phyloP scores from a whole-genome alignment of 2,329 filamentous ascomycete genomes.

The Calonectria henricotiae region DNA sequence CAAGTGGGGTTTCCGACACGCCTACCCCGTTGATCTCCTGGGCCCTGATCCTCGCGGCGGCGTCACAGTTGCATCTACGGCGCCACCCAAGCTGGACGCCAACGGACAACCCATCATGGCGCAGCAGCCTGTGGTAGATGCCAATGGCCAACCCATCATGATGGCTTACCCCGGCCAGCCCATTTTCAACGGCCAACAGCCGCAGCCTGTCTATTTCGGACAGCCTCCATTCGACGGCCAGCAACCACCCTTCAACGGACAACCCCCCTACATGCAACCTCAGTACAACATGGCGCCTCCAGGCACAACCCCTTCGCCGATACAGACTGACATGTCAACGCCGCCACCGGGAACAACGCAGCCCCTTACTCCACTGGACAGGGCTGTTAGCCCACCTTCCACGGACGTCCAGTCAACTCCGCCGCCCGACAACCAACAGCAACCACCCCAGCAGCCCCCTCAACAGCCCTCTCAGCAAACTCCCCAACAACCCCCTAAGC shows the following conservation, averaged over 20 bases:
- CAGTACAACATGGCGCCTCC: conserved; percentile 29
- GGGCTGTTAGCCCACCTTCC: conserved; percentile 19
- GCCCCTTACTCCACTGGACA: conserved; percentile 1
- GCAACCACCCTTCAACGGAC: conserved; percentile 22
- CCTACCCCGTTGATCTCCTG: conserved; percentile 41
- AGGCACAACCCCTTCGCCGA: conserved; percentile 19
- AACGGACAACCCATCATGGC: conserved; percentile 22
- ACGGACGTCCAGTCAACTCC: conserved; percentile 11
- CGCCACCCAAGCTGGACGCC: conserved; percentile 1
- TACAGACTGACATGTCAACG: conserved; percentile 13
- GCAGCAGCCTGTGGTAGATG: neutral
- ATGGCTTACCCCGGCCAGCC: conserved; percentile 21
- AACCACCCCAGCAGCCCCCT: conserved; percentile 7
- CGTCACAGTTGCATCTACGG: neutral
- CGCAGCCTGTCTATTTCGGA: conserved; percentile 17
- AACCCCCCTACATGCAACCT: conserved; percentile 30
- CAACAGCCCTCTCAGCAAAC: conserved; percentile 23
- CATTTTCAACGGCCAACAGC: conserved; percentile 17
- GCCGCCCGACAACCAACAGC: conserved; percentile 3
- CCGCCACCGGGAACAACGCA: neutral
- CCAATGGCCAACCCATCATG: neutral
- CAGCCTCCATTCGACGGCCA: conserved; percentile 24
- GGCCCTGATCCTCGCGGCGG: conserved; percentile 36
- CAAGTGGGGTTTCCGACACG: conserved; percentile 42
- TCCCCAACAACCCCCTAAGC: conserved; percentile 17